Base-by-base conservation (phyloP, 441 rosid genomes). In the Gossypium aridum region DNA sequence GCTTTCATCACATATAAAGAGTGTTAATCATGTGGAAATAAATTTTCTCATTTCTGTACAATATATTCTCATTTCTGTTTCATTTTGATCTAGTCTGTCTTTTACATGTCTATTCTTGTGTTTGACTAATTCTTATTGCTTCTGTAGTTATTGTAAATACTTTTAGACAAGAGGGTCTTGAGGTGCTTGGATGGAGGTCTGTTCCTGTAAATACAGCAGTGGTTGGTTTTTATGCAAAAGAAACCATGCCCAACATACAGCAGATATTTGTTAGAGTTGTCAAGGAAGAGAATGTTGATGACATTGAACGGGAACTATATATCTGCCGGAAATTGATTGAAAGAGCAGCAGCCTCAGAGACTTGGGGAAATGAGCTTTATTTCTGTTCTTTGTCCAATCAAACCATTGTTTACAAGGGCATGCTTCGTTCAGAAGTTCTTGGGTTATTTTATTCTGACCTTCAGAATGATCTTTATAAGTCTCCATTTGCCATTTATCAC, bases 381-480 rank as follows among this genome's bases (percentile, higher is more conserved):
- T 88, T 96, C 71, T 96, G 98, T 81, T 96, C 99, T 75, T 71
- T 96, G 63, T 96, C 99, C 74, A 96, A 90, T 83, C 99, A 92
- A 81, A 96, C 99, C n/a, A 81, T 96, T 76, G 96, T 96, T 61
- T 96, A 96, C 81, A 96, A 96, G 87, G 99, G 99, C 81, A 96
- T 96, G 99, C 97, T 93, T 83, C 94, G 99, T 53, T 93, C 99
- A 9, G 94, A 89, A 82, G 98, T 78, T 86, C 99, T 96, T 82
- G 97, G 96, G 71, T 72, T 90, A 79, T 93, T 91, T 84, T 96
- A 93, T 77, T 76, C 75, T 45, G 99, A 96, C 79, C 97, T 96
- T 80, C 97, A 88, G 83, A 87, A 81, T 82, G 91, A 88, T 78
- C 84, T 91, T 39, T 96, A 87, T 67, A 78, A 76, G 70, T 90